phyloP scores from a whole-genome alignment of 768 basidiomycete genomes.

The Cytidiella melzeri region DNA sequence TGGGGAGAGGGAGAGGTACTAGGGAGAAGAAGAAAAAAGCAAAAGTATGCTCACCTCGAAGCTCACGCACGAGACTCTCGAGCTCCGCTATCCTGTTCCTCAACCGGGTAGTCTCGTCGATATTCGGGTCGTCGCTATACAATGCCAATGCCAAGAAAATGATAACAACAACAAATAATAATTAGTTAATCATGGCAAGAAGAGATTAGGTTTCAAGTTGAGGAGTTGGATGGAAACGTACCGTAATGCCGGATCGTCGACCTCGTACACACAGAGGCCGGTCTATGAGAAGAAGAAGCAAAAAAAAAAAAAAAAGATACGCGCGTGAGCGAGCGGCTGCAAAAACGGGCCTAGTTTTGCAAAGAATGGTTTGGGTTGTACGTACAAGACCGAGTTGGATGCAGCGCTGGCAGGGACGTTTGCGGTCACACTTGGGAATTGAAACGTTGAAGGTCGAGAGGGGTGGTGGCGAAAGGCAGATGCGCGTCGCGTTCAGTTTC shows the following conservation, averaged over 20 bases:
- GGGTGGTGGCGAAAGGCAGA: slow-evolving; percentile 7
- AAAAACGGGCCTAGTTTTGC: too few relatives aligned
- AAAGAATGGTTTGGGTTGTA: too few relatives aligned
- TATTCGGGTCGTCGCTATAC: slow-evolving; percentile 72
- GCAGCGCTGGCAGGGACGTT: slow-evolving; percentile 85
- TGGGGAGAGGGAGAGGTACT: not conserved
- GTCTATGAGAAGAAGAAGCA: slow-evolving; percentile 41
- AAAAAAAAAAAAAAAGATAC: slow-evolving; percentile 11
- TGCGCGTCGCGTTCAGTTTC: too few relatives aligned
- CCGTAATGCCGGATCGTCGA: slow-evolving; percentile 83
- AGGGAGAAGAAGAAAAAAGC: not conserved
- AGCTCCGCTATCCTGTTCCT: slow-evolving; percentile 88
- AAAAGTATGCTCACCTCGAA: slow-evolving; percentile 50
- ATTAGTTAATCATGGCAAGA: not conserved
- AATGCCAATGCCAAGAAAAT: not conserved
- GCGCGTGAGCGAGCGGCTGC: not conserved
- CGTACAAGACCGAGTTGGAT: slow-evolving; percentile 81
- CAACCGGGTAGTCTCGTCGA: slow-evolving; percentile 84
- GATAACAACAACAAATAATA: too few relatives aligned
- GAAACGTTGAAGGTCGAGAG: too few relatives aligned
- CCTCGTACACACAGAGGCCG: slow-evolving; percentile 91
- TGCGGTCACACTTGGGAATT: slow-evolving; percentile 86
- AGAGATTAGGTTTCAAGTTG: too few relatives aligned
- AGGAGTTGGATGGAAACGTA: slow-evolving; percentile 24
- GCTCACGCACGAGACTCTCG: slow-evolving; percentile 84